These are phyloP conservation scores for Mortierella alpina DNA, from an alignment of 192 early-diverging fungal species.

Conservation along the genomic window DNA sequence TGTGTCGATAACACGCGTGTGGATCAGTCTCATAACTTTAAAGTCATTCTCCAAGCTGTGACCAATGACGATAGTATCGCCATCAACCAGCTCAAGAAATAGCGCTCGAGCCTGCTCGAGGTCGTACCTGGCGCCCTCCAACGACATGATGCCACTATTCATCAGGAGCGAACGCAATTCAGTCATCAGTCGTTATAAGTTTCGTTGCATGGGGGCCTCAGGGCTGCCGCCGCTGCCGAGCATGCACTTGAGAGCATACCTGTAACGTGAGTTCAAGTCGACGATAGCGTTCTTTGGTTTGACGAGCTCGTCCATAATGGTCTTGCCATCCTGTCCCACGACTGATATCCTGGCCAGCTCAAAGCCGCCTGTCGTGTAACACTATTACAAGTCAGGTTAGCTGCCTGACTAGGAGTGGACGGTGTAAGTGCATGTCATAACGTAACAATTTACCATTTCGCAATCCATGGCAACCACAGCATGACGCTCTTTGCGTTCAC, in stretches of 20 bases:
- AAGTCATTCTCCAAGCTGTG: slow-evolving; percentile 63
- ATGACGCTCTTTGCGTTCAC: slow-evolving; percentile 7
- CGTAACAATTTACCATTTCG: slow-evolving; percentile 68
- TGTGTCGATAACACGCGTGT: slow-evolving; percentile 55
- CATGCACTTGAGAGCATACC: slow-evolving; percentile 7
- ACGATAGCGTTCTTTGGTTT: slow-evolving; percentile 62
- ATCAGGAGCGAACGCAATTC: neutral
- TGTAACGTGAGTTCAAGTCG: slow-evolving; percentile 70
- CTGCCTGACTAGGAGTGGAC: neutral
- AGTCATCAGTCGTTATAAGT: neutral
- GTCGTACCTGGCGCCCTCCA: slow-evolving; percentile 61
- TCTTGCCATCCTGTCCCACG: slow-evolving; percentile 57
- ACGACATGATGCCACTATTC: slow-evolving; percentile 61
- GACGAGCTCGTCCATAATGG: slow-evolving; percentile 71
- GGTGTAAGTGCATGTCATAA: neutral
- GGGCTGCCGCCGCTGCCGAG: too few relatives aligned
- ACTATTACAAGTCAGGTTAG: slow-evolving; percentile 20
- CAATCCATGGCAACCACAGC: slow-evolving; percentile 73
- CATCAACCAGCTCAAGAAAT: slow-evolving; percentile 56
- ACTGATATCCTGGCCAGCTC: slow-evolving; percentile 73
- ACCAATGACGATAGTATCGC: slow-evolving; percentile 69
- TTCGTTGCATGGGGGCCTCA: neutral
- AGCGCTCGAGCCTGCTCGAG: slow-evolving; percentile 54
- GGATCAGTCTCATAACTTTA: slow-evolving; percentile 50
- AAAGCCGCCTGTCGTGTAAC: slow-evolving; percentile 75